Percentiles rank a stretch among this genome's conserved stretches.
Conservation (phyloP, 345 rosid genomes). For the Acer saccharum region DNA sequence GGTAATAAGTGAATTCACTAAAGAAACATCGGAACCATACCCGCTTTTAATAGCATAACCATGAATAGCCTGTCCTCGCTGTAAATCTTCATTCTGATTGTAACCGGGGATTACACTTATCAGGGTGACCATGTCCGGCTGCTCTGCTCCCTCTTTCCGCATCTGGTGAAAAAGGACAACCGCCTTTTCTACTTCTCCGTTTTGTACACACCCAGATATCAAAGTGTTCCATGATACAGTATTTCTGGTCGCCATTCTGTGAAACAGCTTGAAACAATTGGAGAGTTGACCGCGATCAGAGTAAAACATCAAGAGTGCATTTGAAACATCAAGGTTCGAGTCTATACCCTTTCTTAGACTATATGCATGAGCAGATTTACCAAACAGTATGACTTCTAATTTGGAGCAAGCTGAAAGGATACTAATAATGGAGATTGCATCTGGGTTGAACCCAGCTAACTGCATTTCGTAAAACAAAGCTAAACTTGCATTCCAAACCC, state of each 20-base stretch:
- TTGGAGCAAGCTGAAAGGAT: slow-evolving; percentile 46
- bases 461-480: slow-evolving; percentile 43
- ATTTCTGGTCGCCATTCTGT: slow-evolving; percentile 31
- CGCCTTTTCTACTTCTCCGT: slow-evolving; percentile 42
- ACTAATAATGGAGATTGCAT: slow-evolving; percentile 36
- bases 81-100: slow-evolving; percentile 16
- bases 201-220: slow-evolving; percentile 37
- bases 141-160: slow-evolving; percentile 40
- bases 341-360: slow-evolving; percentile 36
- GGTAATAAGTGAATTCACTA: slow-evolving; percentile 43
- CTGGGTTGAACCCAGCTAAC: slow-evolving; percentile 34
- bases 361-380: slow-evolving; percentile 51
- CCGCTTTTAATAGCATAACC: slow-evolving; percentile 41
- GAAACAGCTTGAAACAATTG: slow-evolving; percentile 36
- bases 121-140: slow-evolving; percentile 40
- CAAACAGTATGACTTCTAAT: slow-evolving; percentile 27
- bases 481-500: slow-evolving; percentile 37
- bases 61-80: slow-evolving; percentile 39
- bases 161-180: slow-evolving; percentile 37
- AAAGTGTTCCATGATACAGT: slow-evolving; percentile 46
- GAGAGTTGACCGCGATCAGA: slow-evolving; percentile 26
- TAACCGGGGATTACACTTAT: slow-evolving; percentile 35
- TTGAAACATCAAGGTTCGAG: slow-evolving; percentile 36
- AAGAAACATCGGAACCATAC: slow-evolving; percentile 26
- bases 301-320: slow-evolving; percentile 45